Conservation (phyloP, 345 rosid species). For the Corchorus capsularis region DNA sequence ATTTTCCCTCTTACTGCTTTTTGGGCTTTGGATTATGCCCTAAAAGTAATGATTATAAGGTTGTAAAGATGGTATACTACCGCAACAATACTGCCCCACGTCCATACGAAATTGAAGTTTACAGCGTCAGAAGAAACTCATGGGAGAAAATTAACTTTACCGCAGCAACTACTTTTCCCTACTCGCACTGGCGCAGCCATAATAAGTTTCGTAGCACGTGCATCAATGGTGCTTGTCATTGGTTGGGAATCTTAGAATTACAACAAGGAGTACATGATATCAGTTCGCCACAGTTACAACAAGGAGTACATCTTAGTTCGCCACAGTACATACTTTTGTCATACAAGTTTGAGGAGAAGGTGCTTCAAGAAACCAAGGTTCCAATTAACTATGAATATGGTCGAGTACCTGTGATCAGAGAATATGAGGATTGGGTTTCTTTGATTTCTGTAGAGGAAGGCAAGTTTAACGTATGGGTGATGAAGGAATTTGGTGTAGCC, state of each 20-base stretch:
- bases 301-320: no score
- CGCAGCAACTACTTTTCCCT: rapidly evolving
- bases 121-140: neutral
- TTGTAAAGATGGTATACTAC: neutral
- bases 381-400: neutral
- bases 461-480: neutral
- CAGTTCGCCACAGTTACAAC: no score
- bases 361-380: neutral
- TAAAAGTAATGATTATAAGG: neutral
- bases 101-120: neutral
- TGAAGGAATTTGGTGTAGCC: conserved; percentile 6
- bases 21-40: neutral
- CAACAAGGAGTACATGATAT: no score
- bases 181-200: neutral
- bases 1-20: no score
- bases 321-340: no score
- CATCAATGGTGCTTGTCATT: no score
- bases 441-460: neutral
- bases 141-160: neutral
- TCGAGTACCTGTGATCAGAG: neutral
- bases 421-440: neutral
- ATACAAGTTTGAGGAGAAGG: neutral
- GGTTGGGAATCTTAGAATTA: no score
- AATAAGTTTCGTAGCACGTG: no score
- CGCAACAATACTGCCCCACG: neutral